Evolutionary conservation across 164 flowering plant species (phyloP), one percentile per base, ranked within the genome.

Genomic region (Brasenia schreberi): DNA sequence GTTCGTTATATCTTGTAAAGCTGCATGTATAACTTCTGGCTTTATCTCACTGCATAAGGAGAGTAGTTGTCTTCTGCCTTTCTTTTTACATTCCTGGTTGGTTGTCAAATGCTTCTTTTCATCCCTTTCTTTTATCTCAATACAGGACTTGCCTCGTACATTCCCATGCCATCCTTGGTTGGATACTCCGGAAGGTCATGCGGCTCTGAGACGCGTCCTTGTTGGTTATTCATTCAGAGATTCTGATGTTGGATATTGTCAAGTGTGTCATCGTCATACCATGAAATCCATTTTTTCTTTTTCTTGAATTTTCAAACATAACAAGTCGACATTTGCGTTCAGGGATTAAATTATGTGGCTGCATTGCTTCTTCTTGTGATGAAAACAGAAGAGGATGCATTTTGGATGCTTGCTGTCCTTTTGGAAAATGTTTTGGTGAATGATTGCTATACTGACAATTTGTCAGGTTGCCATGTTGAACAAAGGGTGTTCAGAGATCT

Each of bases 111-210:
- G 7, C 12, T 61, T 11, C 18, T 5, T 23, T 61, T 61, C 18
- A 12, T 58, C 60, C 4, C 18, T 61, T 61, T 61, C 10, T 61
- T 23, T n/a, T 61, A 61, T 10, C 18, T 23, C 9, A 11, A 11
- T 11, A 61, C 63, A 94, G 97, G 99, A 94, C 74, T 79, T 94
- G 12, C 87, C 97, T 3, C 83, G 96, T 33, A 94, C 99, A 39
- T 94, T 94, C 75, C 99, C 99, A 49, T 95, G 96, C 75, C 99
- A 94, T 71, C 93, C 96, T 42, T 91, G 96, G 96, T 75, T 94
- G 75, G 99, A 94, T 81, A 89, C 99, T 44, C 78, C 83, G 18
- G 93, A 91, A 71, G 95, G 96, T 65, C 97, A 89, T 78, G 91
- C 96, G 74, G 78, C 99, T 76, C 81, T 94, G 0, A 74, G 96